Conservation (phyloP, 1,284 basidiomycete genomes). For the Rhodotorula glutinis region DNA sequence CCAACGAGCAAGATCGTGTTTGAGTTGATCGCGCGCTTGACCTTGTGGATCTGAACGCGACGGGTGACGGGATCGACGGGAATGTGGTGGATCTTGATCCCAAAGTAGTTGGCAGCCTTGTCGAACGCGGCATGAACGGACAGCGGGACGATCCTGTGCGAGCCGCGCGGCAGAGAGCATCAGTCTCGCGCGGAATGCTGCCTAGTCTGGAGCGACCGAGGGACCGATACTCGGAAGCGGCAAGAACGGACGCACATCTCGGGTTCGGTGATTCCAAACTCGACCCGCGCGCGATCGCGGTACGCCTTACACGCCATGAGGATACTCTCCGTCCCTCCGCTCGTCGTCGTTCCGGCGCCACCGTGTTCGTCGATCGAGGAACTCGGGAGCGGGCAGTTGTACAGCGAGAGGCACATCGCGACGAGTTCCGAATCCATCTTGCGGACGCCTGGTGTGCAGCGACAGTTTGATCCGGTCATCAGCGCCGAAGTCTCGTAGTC, state of each 20-base stretch:
- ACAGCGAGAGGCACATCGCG: slow-evolving; percentile 81
- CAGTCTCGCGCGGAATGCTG: neutral
- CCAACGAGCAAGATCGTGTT: slow-evolving; percentile 72
- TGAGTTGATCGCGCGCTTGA: slow-evolving; percentile 75
- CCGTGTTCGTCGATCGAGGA: slow-evolving; percentile 52
- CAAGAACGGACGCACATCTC: slow-evolving; percentile 68
- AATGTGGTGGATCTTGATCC: slow-evolving; percentile 85
- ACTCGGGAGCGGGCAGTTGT: slow-evolving; percentile 39
- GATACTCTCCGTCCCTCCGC: slow-evolving; percentile 94
- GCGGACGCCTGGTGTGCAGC: slow-evolving; percentile 59
- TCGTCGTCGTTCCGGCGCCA: slow-evolving; percentile 87
- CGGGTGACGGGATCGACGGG: slow-evolving; percentile 80
- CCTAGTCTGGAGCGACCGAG: too few relatives aligned
- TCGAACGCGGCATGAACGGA: slow-evolving; percentile 94
- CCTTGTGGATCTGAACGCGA: slow-evolving; percentile 70
- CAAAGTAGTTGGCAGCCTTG: slow-evolving; percentile 76
- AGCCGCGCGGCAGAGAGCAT: too few relatives aligned
- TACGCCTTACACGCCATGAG: slow-evolving; percentile 91
- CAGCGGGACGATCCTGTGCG: slow-evolving; percentile 78
- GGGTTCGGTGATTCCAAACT: slow-evolving; percentile 83
- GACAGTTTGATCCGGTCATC: neutral
- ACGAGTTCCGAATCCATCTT: slow-evolving; percentile 99
- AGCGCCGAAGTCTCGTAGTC: neutral
- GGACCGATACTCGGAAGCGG: neutral
- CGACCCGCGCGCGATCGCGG: slow-evolving; percentile 81